Evolutionary conservation across 495 filamentous ascomycete genomes (phyloP).

Genomic region (Bryoglossum gracile): DNA sequence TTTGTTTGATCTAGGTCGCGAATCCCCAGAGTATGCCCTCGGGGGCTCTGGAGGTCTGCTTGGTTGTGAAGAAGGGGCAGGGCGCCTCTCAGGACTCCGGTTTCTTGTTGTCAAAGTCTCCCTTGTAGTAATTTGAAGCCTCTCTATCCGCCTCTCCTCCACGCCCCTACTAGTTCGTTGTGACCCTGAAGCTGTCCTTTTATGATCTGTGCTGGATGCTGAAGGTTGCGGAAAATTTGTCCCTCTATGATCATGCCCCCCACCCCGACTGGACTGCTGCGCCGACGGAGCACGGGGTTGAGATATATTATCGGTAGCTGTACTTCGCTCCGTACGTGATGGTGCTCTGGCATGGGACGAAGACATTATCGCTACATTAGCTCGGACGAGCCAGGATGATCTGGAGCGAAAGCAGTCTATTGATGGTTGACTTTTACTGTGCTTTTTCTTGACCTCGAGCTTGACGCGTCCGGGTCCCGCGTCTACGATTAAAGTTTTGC

Average conservation of each 20-base stretch:
- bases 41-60: conserved; percentile 8
- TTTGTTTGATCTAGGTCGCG: conserved; percentile 11
- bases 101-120: conserved; percentile 56
- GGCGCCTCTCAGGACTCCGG: conserved; percentile 58
- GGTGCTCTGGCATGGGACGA: conserved; percentile 22
- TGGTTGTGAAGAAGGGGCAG: conserved; percentile 29
- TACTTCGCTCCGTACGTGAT: conserved; percentile 21
- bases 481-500: neutral
- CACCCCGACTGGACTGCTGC: conserved; percentile 14
- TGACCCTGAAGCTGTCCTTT: conserved; percentile 19
- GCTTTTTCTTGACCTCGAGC: neutral
- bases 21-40: conserved; percentile 17
- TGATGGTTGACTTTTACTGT: conserved; percentile 5
- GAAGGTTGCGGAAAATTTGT: conserved; percentile 22
- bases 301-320: conserved; percentile 21
- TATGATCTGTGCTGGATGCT: conserved; percentile 14
- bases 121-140: conserved; percentile 52
- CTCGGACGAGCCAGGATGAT: too few species aligned
- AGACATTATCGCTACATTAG: conserved; percentile 22
- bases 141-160: conserved; percentile 36
- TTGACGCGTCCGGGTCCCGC: neutral
- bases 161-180: conserved; percentile 17
- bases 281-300: conserved; percentile 21
- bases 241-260: conserved; percentile 17
- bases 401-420: too few species aligned